phyloP scores from a whole-genome alignment of 768 basidiomycete species.

The Hydnomerulius pinastri region DNA sequence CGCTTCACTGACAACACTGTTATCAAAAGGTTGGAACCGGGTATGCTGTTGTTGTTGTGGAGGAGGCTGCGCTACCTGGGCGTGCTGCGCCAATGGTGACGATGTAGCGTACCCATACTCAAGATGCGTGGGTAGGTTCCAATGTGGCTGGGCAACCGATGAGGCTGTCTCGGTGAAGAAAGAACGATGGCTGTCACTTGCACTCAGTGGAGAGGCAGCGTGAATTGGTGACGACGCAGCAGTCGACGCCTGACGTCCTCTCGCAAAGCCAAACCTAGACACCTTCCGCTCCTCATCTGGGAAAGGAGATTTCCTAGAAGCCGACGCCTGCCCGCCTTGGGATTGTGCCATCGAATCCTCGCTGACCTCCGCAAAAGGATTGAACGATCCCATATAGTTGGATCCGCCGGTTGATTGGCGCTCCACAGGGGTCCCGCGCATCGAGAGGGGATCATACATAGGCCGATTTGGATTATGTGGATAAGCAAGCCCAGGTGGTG shows the following conservation, averaged over 20 bases:
- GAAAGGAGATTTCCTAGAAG: constrained; percentile 40
- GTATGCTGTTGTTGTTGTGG: constrained; percentile 37
- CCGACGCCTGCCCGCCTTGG: constrained; percentile 30
- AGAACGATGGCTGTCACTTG: constrained; percentile 49
- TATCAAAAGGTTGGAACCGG: constrained; percentile 61
- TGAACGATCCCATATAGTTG: constrained; percentile 74
- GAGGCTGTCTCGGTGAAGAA: constrained; percentile 44
- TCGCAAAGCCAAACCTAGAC: constrained; percentile 81
- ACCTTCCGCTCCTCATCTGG: constrained; percentile 66
- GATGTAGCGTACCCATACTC: constrained; percentile 43
- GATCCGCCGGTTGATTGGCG: constrained; percentile 47
- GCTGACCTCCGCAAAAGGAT: constrained; percentile 69
- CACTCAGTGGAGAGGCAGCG: constrained; percentile 54
- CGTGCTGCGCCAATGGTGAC: constrained; percentile 52
- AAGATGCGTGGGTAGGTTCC: constrained; percentile 44
- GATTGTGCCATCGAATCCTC: constrained; percentile 46
- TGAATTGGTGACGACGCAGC: constrained; percentile 60
- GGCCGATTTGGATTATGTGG: constrained; percentile 49
- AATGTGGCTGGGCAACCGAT: constrained; percentile 41
- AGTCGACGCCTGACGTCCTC: constrained; percentile 64
- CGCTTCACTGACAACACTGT: constrained; percentile 62
- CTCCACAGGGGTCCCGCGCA: constrained; percentile 44
- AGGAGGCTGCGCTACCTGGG: constrained; percentile 36
- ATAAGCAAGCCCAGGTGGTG: constrained; percentile 58
- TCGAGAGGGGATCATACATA: constrained; percentile 54